Base-by-base conservation (phyloP, 2,329 filamentous ascomycete species). In the Drechslerella coelobrocha region DNA sequence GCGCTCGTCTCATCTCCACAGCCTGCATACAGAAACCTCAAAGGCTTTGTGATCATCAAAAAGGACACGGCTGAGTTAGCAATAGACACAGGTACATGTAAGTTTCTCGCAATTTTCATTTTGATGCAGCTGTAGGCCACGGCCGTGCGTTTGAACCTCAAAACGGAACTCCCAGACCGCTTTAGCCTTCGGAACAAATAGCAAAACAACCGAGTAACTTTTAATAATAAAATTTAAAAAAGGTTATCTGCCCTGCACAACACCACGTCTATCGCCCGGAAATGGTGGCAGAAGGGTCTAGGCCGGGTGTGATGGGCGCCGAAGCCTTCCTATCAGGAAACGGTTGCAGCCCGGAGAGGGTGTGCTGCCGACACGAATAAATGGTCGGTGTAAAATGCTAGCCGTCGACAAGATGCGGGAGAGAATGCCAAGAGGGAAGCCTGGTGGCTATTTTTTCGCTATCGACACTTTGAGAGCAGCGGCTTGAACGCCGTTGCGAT, bases 261-360 rank as follows among this genome's bases (percentile, higher is more conserved):
- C 52, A 26, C 55, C 63, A 61, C 9, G 55, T 60, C 61, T 68
- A 56, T 55, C 63, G 55, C 63, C 34, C 41, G 10, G 45, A 23
- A 14, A 68, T 43, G 14, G 54, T 57, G 48, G 45, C 52, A 56
- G 65, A 69, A 69, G 47, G 52, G 65, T 59, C 65, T 62, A 50
- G 65, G 41, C 54, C 29, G 55, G 56, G 34, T 21, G 34, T 26
- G 55, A 57, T 47, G 61, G 50, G 53, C 61, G 34, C 51, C 31
- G 39, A 68, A 50, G 34, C 54, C 47, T 60, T 60, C 63, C 56
- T 55, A 68, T 68, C 63, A 61, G 56, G 55, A 59, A 26, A 37
- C 55, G 37, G 31, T 60, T 21, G 27, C 14, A 14, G 31, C 34
- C 19, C 9, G 12, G 41, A 27, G 63, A 68, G 56, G 63, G 63